Base-by-base conservation (phyloP, 768 basidiomycete genomes). In the Leucocoprinus birnbaumii region DNA sequence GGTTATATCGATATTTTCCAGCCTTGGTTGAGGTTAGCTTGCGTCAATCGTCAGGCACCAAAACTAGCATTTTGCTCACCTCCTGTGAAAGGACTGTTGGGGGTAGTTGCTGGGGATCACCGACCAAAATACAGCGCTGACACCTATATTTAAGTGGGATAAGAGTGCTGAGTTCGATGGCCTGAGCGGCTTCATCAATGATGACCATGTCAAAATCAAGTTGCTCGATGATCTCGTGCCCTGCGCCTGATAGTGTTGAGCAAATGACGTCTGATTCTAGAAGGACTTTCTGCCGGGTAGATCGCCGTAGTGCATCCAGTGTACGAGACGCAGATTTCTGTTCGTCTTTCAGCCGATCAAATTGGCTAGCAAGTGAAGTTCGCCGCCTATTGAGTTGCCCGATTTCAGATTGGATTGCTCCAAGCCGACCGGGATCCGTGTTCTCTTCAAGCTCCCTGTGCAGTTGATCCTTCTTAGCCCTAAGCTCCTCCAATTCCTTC, bases 161-260 rank as follows among this genome's bases (percentile, higher is more conserved):
- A 58, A 99, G 71, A 7, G 96, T 92, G 59, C 91, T 94, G 40
- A 98, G 78, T 69, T 99, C 97, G 45, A 98, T 89, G 14, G 95
- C 88, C 69, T 99, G 97, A 1, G 96, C 96, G 1, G 97, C 97
- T 69, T 99, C 97, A 64, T 99, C 97, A 57, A 99, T 96, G 67
- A 99, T 86, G 61, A 99, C 82, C 71, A 96, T 91, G 62, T 97
- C 95, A 65, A 98, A 98, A 49, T 95, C 89, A 59, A 91, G 82
- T 34, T 80, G 76, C 54, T 89, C 84, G 40, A 99, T 76, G 45
- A 80, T 79, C 14, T 97, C 95, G 59, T 97, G 91, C 3, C 95
- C 97, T 16, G 96, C 80, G 27, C 96, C 96, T 6, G 96, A 93
- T 18, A 99, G 77, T 0, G 97, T 99, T 38, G 86, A 80, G 66